Base-by-base conservation (phyloP, 2,329 filamentous ascomycete genomes). In the Elsinoe fawcettii region DNA sequence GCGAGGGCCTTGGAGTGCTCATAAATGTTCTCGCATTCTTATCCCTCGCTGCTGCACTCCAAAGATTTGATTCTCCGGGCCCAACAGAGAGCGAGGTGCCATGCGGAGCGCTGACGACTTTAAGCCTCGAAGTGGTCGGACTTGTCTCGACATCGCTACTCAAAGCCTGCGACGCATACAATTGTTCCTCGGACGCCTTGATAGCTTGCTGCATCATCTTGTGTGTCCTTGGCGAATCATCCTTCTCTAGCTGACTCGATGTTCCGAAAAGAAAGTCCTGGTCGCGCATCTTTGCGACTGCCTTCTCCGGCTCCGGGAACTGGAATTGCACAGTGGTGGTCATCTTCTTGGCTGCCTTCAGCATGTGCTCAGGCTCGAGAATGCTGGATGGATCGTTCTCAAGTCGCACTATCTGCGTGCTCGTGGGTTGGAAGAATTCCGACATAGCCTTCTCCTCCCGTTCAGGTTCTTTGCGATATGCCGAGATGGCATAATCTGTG, bases 181-280 rank as follows among this genome's bases (percentile, higher is more conserved):
- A 64, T 23, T 61, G 36, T 1, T 68, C 58, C 47, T 73, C 85
- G 0, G 85, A 88, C 36, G 74, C 75, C 60, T 76, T 77, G 61
- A 87, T 78, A 1, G 83, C 84, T 55, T 75, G 67, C 55, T 87
- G 82, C 18, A 88, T 70, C 46, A 87, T 80, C 27, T 79, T 77
- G 14, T 88, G 69, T 22, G 84, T 78, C 0, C 79, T 80, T 0
- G 87, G 86, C 0, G 86, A 88, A 34, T 90, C 82, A 58, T 90
- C 87, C 56, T 79, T 74, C 12, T 85, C 86, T 22, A 95, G 73
- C 68, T 95, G 90, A 68, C 90, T 95, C 1, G 87, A 91, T 0
- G 89, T 93, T 1, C 89, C 90, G 70, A 95, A 95, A 0, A 95
- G 73, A 66, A 91, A 88, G 59, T 90, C 83, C 67, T 93, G 90